Evolutionary conservation across 139 green algal genomes (phyloP).

Genomic region (Marvania coccoides): DNA sequence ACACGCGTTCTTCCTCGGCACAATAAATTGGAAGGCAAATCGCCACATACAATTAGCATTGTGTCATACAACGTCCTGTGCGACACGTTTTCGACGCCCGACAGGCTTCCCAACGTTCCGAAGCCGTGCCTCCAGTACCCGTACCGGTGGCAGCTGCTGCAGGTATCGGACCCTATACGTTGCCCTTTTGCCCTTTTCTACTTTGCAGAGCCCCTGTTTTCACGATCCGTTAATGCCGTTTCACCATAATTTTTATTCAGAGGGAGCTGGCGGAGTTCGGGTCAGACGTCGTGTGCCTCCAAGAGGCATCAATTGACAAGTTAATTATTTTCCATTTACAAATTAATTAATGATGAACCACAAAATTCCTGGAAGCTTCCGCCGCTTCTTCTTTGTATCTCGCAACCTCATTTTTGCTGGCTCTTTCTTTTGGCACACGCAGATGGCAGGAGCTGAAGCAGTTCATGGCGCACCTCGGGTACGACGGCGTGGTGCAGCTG

Average conservation of each 20-base stretch:
- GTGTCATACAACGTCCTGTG: slow-evolving; percentile 45
- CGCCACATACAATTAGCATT: slow-evolving; percentile 4
- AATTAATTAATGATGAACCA: neutral
- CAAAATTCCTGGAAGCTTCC: neutral
- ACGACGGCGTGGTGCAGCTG: slow-evolving; percentile 14
- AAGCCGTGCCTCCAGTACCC: slow-evolving; percentile 11
- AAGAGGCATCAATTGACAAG: slow-evolving; percentile 37
- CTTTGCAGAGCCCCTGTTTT: too few species aligned
- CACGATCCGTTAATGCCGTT: neutral
- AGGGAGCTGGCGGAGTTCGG: slow-evolving; percentile 29
- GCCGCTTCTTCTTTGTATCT: too few species aligned
- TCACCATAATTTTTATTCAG: slow-evolving; percentile 4
- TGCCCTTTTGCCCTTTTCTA: too few species aligned
- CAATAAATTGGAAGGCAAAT: neutral
- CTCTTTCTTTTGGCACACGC: neutral
- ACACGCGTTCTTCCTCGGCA: too few species aligned
- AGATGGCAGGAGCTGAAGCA: slow-evolving; percentile 21
- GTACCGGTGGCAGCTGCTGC: slow-evolving; percentile 23
- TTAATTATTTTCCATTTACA: neutral
- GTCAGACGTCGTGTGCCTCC: slow-evolving; percentile 42
- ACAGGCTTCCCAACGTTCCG: slow-evolving; percentile 31
- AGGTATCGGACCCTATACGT: too few species aligned
- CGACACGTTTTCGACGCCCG: slow-evolving; percentile 26
- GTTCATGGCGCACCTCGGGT: slow-evolving; percentile 25
- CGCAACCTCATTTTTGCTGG: neutral